A percentile compares a stretch with the other conserved stretches of the same genome.
These are phyloP conservation scores for Pseudonectria buxi DNA, from an alignment of 2,329 filamentous ascomycete species.

Conservation along the genomic window DNA sequence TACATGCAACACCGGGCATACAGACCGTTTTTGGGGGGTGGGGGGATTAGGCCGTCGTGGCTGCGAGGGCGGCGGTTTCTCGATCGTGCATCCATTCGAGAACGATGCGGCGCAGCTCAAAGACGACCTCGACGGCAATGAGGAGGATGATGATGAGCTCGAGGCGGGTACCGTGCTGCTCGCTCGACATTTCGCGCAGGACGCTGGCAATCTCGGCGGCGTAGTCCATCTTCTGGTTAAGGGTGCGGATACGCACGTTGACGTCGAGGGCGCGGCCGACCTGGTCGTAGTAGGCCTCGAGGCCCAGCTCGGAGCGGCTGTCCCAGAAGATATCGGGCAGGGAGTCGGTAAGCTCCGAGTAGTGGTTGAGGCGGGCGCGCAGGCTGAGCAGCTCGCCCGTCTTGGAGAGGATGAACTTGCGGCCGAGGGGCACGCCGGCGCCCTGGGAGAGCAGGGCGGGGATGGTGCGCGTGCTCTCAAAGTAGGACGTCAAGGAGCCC, in stretches of 20 bases:
- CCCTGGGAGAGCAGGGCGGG: constrained; percentile 69
- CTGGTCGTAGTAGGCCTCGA: constrained; percentile 93
- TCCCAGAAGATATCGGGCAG: constrained; percentile 98
- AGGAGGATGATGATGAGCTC: constrained; percentile 96
- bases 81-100: constrained; percentile 48
- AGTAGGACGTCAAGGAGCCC: constrained; percentile 72
- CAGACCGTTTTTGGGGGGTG: neutral
- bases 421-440: constrained; percentile 36
- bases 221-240: constrained; percentile 98
- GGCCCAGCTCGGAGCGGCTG: constrained; percentile 73
- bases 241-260: constrained; percentile 76
- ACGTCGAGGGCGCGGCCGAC: constrained; percentile 88
- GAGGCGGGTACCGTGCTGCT: constrained; percentile 79
- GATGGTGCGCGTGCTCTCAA: constrained; percentile 78
- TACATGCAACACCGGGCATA: neutral
- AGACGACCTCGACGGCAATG: constrained; percentile 85
- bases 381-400: constrained; percentile 87
- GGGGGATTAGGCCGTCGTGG: constrained; percentile 4
- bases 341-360: constrained; percentile 92
- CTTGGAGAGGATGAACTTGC: constrained; percentile 81
- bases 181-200: constrained; percentile 77
- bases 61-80: constrained; percentile 14
- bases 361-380: constrained; percentile 89
- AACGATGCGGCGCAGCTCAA: constrained; percentile 72
- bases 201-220: constrained; percentile 92